phyloP scores from a whole-genome alignment of 495 filamentous ascomycete genomes.

The Penicillium nucicola region DNA sequence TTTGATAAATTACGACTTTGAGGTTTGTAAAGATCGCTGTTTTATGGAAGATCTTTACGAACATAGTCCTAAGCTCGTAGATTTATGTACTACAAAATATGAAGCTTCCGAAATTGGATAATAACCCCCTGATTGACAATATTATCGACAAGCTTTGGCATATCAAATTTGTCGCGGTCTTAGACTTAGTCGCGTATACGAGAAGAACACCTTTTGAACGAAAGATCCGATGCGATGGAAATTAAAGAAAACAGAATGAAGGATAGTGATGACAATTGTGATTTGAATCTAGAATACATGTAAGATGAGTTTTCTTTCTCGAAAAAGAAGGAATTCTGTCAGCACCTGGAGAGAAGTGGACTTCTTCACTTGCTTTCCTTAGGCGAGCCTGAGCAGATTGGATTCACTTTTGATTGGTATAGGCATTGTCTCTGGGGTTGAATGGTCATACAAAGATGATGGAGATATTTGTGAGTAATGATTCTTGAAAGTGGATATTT shows the following conservation, averaged over 20 bases:
- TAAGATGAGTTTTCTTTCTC: too few species aligned
- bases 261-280: too few species aligned
- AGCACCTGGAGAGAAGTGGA: conserved; percentile 26
- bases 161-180: conserved; percentile 28
- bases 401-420: conserved; percentile 27
- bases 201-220: too few species aligned
- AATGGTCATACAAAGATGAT: too few species aligned
- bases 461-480: too few species aligned
- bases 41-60: conserved; percentile 34
- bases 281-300: too few species aligned
- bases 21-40: conserved; percentile 33
- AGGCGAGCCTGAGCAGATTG: conserved; percentile 26
- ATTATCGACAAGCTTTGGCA: conserved; percentile 41
- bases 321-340: conserved; percentile 24
- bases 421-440: too few species aligned
- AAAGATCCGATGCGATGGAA: too few species aligned
- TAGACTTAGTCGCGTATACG: conserved; percentile 27
- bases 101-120: conserved; percentile 32
- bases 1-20: conserved; percentile 38
- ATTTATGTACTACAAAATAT: conserved; percentile 33
- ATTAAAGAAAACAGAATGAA: too few species aligned
- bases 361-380: conserved; percentile 28
- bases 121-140: conserved; percentile 30
- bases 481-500: too few species aligned
- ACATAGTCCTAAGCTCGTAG: conserved; percentile 31